Percentiles rank a stretch among this genome's conserved stretches.
These are phyloP conservation scores for Malus domestica DNA, from an alignment of 306 rosid genomes.

Conservation along the genomic window ASM211411v1 NC_041800.1:29774733-29775232, in stretches of 20 bases:
- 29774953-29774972: constrained; percentile 70
- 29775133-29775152: constrained; percentile 8
- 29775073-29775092: neutral
- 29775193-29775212: constrained; percentile 95
- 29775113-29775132: neutral
- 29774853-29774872: constrained; percentile 61
- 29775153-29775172: constrained; percentile 8
- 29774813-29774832: constrained; percentile 62
- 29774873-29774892: constrained; percentile 92
- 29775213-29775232: constrained; percentile 96
- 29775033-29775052: constrained; percentile 85
- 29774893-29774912: constrained; percentile 93
- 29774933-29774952: constrained; percentile 95
- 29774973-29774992: constrained; percentile 70
- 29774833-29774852: constrained; percentile 92
- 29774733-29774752: neutral
- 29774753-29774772: neutral
- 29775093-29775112: neutral
- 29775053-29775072: constrained; percentile 47
- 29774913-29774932: constrained; percentile 85
- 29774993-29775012: constrained; percentile 69
- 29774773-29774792: neutral
- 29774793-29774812: constrained; percentile 14
- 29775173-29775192: constrained; percentile 60
- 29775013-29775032: constrained; percentile 99